Evolutionary conservation across 2,329 filamentous ascomycete genomes (phyloP).

Genomic region (Cladophialophora psammophila): DNA sequence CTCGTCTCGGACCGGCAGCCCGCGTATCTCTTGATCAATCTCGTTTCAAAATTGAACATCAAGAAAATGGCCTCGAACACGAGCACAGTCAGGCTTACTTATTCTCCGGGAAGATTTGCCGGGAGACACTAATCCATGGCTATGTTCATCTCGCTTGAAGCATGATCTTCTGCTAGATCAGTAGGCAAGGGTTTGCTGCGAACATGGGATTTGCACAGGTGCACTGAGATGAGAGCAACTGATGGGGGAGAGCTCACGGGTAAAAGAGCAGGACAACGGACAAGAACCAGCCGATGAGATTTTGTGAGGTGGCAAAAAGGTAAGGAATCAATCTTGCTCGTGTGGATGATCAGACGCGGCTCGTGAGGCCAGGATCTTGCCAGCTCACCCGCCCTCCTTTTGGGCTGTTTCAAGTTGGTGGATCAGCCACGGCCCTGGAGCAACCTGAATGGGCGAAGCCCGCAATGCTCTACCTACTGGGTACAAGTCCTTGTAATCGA

Average conservation of each 20-base stretch:
- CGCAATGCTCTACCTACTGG: too few relatives aligned
- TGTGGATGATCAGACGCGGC: slow-evolving; percentile 6
- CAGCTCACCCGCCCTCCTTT: slow-evolving; percentile 8
- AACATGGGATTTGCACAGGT: not conserved
- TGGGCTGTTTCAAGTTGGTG: slow-evolving; percentile 16
- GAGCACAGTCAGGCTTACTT: slow-evolving; percentile 3
- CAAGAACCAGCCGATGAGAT: not conserved
- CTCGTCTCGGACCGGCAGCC: slow-evolving; percentile 1
- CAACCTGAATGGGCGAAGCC: slow-evolving; percentile 12
- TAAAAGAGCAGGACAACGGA: not conserved
- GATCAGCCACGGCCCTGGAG: not conserved
- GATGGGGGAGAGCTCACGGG: not conserved
- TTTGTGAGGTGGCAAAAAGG: not conserved
- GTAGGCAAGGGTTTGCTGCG: not conserved
- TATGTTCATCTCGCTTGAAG: slow-evolving; percentile 8
- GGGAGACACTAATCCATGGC: not conserved
- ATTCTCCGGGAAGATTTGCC: slow-evolving; percentile 6
- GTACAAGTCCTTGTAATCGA: too few relatives aligned
- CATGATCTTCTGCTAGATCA: not conserved
- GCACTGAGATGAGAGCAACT: not conserved
- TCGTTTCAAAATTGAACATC: slow-evolving; percentile 19
- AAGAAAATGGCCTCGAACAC: not conserved
- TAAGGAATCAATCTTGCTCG: not conserved
- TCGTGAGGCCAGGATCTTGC: slow-evolving; percentile 13
- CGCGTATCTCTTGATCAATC: slow-evolving; percentile 9